Conservation (phyloP, 2,329 filamentous ascomycete genomes). For the Phoma sp. region DNA sequence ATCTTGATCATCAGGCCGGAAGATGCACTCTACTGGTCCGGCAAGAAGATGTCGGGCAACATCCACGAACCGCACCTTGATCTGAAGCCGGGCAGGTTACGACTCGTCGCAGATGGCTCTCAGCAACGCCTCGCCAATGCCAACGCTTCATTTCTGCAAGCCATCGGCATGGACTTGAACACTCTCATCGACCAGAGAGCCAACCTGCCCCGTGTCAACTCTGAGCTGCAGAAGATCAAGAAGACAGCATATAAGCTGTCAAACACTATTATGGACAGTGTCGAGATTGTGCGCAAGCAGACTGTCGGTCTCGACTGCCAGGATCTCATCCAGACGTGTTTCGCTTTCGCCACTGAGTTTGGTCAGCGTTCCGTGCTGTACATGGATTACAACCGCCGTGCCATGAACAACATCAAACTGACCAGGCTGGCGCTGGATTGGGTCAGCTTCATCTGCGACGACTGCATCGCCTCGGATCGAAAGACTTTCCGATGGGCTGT, state of each 20-base stretch:
- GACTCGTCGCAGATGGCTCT: conserved; percentile 87
- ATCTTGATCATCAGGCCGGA: conserved; percentile 86
- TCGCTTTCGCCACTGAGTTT: conserved; percentile 98
- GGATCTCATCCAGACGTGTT: conserved; percentile 96
- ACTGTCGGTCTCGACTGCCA: conserved; percentile 85
- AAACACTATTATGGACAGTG: conserved; percentile 98
- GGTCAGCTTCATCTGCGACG: conserved; percentile 97
- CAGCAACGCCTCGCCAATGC: conserved; percentile 79
- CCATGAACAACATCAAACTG: conserved; percentile 96
- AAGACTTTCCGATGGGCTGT: conserved; percentile 99
- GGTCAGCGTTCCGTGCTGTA: conserved; percentile 92
- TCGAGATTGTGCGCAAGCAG: conserved; percentile 89
- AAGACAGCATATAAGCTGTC: conserved; percentile 95
- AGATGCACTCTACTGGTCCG: conserved; percentile 79
- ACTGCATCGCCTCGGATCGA: conserved; percentile 91
- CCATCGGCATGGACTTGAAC: conserved; percentile 84
- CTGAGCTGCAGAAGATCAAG: conserved; percentile 90
- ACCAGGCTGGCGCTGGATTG: conserved; percentile 94
- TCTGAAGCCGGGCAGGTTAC: conserved; percentile 83
- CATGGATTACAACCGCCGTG: conserved; percentile 92
- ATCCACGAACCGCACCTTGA: conserved; percentile 82
- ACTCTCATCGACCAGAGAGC: conserved; percentile 91
- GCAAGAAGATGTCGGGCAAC: conserved; percentile 73
- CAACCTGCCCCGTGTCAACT: conserved; percentile 90
- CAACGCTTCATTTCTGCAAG: conserved; percentile 77